Evolutionary conservation across 2,329 filamentous ascomycete genomes (phyloP).

Genomic region (Venturia pyrina): DNA sequence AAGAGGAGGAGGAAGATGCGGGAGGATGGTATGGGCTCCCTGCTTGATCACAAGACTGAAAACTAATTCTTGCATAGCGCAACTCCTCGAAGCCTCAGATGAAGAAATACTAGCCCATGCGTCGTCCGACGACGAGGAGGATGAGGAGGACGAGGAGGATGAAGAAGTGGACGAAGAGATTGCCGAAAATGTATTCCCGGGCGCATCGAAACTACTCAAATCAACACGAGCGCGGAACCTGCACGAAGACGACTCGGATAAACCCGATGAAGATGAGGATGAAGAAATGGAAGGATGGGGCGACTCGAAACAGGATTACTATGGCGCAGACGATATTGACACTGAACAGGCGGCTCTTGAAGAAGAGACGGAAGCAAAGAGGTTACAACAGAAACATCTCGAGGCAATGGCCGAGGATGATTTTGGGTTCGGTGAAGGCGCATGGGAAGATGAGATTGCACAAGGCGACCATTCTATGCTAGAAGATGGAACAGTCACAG

Average conservation of each 20-base stretch:
- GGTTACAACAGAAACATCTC: constrained; percentile 83
- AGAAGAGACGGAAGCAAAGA: constrained; percentile 82
- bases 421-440: constrained; percentile 83
- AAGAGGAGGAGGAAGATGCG: constrained; percentile 65
- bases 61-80: constrained; percentile 31
- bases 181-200: constrained; percentile 19
- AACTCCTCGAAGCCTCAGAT: constrained; percentile 47
- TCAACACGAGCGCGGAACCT: constrained; percentile 17
- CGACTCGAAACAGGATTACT: constrained; percentile 79
- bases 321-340: constrained; percentile 71
- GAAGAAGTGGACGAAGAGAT: constrained; percentile 24
- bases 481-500: constrained; percentile 55
- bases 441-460: constrained; percentile 59
- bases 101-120: constrained; percentile 52
- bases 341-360: constrained; percentile 69
- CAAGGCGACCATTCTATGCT: constrained; percentile 34
- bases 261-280: constrained; percentile 33
- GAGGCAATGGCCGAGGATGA: constrained; percentile 83
- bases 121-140: constrained; percentile 27
- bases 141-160: constrained; percentile 25
- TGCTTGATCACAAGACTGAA: constrained; percentile 16
- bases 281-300: constrained; percentile 70
- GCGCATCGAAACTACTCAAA: constrained; percentile 15
- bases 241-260: constrained; percentile 2
- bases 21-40: constrained; percentile 47